phyloP scores from a whole-genome alignment of 202 grass and related monocot species.

The Musa balbisiana region DNA sequence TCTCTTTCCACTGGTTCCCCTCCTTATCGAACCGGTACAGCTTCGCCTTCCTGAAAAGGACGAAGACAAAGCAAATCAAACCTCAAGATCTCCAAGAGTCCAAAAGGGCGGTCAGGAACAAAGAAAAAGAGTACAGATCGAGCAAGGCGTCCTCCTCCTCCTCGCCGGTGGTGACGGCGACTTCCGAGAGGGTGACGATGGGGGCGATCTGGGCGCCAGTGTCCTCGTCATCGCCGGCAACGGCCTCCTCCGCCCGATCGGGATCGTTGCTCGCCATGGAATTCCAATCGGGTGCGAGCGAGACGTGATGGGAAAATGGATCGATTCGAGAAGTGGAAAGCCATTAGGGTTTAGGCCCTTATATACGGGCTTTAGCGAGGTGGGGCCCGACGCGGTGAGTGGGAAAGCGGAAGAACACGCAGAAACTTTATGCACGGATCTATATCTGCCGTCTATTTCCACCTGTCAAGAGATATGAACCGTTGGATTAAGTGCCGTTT shows the following conservation, averaged over 20 bases:
- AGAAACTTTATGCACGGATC: neutral
- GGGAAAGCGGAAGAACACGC: neutral
- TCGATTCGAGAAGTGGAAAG: neutral
- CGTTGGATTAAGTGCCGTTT: neutral
- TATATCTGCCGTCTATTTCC: neutral
- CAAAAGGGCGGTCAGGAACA: neutral
- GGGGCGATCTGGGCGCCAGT: slow-evolving; percentile 9
- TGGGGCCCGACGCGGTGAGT: too few relatives aligned
- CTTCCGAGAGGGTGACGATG: neutral
- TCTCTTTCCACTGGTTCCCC: slow-evolving; percentile 12
- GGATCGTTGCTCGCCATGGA: slow-evolving; percentile 2
- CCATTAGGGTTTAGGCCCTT: neutral
- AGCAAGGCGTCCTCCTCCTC: slow-evolving; percentile 14
- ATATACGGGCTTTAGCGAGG: neutral
- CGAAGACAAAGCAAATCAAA: neutral
- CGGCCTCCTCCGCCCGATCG: neutral
- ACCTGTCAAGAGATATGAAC: neutral
- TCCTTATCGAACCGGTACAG: slow-evolving; percentile 16
- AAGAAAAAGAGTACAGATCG: neutral
- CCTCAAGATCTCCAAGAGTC: neutral
- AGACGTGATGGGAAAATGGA: neutral
- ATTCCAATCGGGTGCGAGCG: neutral
- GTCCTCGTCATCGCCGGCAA: slow-evolving; percentile 9
- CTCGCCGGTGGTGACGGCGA: slow-evolving; percentile 13
- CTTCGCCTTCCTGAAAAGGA: slow-evolving; percentile 3